Base-by-base conservation (phyloP, 2,329 filamentous ascomycete genomes). In the Neonectria sp. region DNA sequence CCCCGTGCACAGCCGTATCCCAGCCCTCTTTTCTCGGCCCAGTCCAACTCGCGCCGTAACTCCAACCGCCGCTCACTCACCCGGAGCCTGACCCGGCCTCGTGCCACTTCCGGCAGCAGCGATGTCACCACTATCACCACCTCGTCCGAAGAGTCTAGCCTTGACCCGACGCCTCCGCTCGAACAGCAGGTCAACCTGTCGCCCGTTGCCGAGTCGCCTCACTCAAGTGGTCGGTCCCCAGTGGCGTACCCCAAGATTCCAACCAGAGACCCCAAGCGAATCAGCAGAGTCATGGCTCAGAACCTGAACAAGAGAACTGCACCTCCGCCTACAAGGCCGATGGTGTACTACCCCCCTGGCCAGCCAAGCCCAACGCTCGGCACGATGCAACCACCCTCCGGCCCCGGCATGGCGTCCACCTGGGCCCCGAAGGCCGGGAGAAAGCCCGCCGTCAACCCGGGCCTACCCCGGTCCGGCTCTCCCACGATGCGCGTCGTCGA, bases 181-280 rank as follows among this genome's bases (percentile, higher is more conserved):
- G 68, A 71, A 9, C 70, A 74, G 27, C 77, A 66, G 59, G 75
- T 68, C 62, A 81, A 79, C 51, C 79, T 88, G 5, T 86, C 86
- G 0, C 86, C 86, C 1, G 86, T 88, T 6, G 78, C 78, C 13
- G 86, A 88, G 71, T 86, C 84, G 0, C 85, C 84, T 3, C 75
- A 76, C 15, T 77, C 79, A 48, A 71, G 73, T 37, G 74, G 79
- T 25, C 76, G 76, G 17, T 79, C 81, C 37, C 79, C 79, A 15
- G 79, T 74, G 12, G 67, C 71, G 4, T 76, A 80, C 21, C 80
- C 80, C 13, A 74, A 65, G 55, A 81, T 80, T 35, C 74, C 74
- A 2, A 68, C 63, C 27, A 63, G 73, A 24, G 74, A 76, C 37
- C 74, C 73, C 24, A 65, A 68, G 35, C 68, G 70, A 31, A 60